Conservation (phyloP, 129 eudicot genomes). For the Centaurea solstitialis region DNA sequence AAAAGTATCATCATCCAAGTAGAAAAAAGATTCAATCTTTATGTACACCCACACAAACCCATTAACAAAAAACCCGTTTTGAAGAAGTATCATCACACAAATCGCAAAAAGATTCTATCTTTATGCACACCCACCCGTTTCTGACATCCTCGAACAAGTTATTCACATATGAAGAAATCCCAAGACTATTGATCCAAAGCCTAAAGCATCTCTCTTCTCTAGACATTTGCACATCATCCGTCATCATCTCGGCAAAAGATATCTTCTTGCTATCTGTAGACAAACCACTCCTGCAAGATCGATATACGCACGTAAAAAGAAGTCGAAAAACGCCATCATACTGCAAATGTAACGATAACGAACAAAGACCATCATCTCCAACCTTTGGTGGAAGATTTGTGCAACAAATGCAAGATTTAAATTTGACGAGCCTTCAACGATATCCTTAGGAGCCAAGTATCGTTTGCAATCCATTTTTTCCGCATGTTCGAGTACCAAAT, state of each 20-base stretch:
- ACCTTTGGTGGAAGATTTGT: conserved; percentile 94
- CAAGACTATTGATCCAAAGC: conserved; percentile 93
- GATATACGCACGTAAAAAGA: not conserved
- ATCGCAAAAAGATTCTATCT: not conserved
- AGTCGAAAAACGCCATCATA: not conserved
- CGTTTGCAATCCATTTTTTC: conserved; percentile 94
- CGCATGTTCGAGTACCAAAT: conserved; percentile 92
- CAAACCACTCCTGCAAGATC: conserved; percentile 69
- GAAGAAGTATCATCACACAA: no score
- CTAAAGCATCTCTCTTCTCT: conserved; percentile 97
- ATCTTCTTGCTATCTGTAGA: conserved; percentile 81
- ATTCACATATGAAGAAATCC: conserved; percentile 77
- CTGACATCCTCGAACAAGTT: conserved; percentile 92
- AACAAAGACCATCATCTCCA: not conserved
- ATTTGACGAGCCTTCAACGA: conserved; percentile 81
- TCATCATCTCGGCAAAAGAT: conserved; percentile 97
- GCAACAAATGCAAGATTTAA: conserved; percentile 94
- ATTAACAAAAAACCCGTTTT: no score
- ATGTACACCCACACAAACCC: conserved; percentile 36
- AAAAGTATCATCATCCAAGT: no score
- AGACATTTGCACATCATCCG: conserved; percentile 87
- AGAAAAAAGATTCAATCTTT: not conserved
- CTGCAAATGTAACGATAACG: not conserved
- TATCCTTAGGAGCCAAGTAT: conserved; percentile 79
- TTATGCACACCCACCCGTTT: conserved; percentile 63